Conservation (phyloP, 2,329 filamentous ascomycete genomes). For the Colletotrichum sp. region DNA sequence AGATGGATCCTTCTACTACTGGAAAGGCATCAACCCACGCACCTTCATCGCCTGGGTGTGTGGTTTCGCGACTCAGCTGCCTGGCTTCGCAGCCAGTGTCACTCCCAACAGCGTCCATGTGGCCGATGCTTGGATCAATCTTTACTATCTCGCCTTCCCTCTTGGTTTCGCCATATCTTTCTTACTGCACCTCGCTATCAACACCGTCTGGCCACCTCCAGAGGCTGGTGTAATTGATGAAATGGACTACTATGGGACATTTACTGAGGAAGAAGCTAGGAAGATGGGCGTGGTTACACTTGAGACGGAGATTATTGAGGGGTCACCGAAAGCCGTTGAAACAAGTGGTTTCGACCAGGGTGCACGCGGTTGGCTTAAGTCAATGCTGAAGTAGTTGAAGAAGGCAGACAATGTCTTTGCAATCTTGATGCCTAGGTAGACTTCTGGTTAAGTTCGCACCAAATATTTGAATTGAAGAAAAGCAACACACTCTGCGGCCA, state of each 20-base stretch:
- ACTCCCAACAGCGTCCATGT: conserved; percentile 1
- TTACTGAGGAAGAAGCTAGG: conserved; percentile 9
- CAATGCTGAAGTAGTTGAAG: background rate
- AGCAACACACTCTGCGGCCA: background rate
- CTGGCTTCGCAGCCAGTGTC: conserved; percentile 14
- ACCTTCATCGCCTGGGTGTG: conserved; percentile 42
- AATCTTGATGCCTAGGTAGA: background rate
- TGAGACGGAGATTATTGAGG: background rate
- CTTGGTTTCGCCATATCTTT: conserved; percentile 13
- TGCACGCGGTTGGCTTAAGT: background rate
- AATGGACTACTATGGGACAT: conserved; percentile 14
- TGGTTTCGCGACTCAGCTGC: conserved; percentile 33
- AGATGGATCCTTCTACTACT: conserved; percentile 42
- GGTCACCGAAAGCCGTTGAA: background rate
- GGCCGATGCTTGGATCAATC: background rate
- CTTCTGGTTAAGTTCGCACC: background rate
- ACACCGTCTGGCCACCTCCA: conserved; percentile 13
- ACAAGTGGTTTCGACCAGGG: background rate
- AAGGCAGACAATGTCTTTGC: rapidly evolving
- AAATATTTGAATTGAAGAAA: background rate
- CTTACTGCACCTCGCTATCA: conserved; percentile 6
- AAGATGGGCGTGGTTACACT: background rate
- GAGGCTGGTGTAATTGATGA: background rate
- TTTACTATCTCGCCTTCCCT: conserved; percentile 15
- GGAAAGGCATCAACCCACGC: conserved; percentile 40